phyloP scores from a whole-genome alignment of 2,329 filamentous ascomycete genomes.

The Alternaria sp. region DNA sequence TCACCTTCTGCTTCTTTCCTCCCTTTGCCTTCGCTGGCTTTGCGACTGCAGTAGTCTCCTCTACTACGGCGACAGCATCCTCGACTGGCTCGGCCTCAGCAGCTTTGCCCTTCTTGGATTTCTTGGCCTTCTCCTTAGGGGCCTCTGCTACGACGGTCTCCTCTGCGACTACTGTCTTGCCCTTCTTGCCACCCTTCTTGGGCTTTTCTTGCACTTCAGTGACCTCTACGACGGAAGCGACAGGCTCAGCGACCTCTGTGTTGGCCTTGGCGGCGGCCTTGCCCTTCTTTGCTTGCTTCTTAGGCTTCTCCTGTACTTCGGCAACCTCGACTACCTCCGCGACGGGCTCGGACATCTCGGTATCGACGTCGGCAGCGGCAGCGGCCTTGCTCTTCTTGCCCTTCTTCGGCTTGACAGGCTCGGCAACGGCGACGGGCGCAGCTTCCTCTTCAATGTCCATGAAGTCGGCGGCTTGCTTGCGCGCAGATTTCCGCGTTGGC shows the following conservation, averaged over 20 bases:
- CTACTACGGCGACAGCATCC: conserved; percentile 9
- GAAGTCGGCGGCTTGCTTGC: conserved; percentile 47
- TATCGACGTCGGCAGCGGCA: conserved; percentile 8
- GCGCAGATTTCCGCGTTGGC: conserved; percentile 34
- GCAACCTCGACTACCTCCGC: conserved; percentile 8
- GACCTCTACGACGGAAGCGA: conserved; percentile 5
- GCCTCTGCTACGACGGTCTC: conserved; percentile 13
- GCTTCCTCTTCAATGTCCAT: conserved; percentile 36
- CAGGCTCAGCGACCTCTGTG: conserved; percentile 6
- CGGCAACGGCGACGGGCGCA: conserved; percentile 21
- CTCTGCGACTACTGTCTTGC: conserved; percentile 16
- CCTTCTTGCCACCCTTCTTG: conserved; percentile 26
- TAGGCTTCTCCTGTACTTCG: conserved; percentile 16
- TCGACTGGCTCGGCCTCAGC: conserved; percentile 20
- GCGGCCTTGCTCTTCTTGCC: conserved; percentile 43
- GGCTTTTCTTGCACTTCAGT: conserved; percentile 15
- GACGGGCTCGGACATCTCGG: conserved; percentile 10
- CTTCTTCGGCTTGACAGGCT: conserved; percentile 40
- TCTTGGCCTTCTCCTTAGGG: conserved; percentile 28
- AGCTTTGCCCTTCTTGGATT: conserved; percentile 26
- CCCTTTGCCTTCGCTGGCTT: conserved; percentile 28
- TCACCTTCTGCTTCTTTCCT: conserved; percentile 23
- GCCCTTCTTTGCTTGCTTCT: conserved; percentile 26
- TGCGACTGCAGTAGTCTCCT: conserved; percentile 13
- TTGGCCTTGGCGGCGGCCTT: conserved; percentile 6